These are phyloP conservation scores for Carex sylvatica DNA, from an alignment of 202 grass and related monocot genomes.

Conservation along the genomic window DNA sequence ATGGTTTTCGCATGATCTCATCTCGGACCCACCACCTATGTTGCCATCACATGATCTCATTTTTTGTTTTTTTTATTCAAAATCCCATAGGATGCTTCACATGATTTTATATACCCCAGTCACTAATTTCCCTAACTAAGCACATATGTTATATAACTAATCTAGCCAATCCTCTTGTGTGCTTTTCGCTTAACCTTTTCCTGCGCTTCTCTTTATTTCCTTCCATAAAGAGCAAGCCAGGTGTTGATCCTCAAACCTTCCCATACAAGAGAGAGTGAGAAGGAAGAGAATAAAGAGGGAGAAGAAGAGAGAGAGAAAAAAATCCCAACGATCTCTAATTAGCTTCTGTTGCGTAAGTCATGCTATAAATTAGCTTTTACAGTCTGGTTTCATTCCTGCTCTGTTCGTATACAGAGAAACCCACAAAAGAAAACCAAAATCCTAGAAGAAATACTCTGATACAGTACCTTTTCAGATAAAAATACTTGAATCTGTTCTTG, in stretches of 20 bases:
- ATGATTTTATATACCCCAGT: conserved; percentile 1
- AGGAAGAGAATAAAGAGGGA: background rate
- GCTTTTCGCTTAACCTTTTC: conserved; percentile 32
- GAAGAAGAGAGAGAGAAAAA: background rate
- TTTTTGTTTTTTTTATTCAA: background rate
- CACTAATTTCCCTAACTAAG: conserved; percentile 11
- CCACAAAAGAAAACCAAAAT: conserved; percentile 14
- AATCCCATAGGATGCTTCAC: background rate
- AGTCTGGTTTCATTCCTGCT: conserved; percentile 21
- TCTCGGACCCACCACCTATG: conserved; percentile 5
- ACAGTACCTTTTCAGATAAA: conserved; percentile 12
- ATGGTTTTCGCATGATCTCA: conserved; percentile 21
- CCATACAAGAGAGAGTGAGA: background rate
- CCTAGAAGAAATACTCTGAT: conserved; percentile 9
- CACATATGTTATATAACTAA: conserved; percentile 1
- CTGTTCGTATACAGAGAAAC: background rate
- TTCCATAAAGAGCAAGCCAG: conserved; percentile 27
- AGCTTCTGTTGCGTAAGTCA: conserved; percentile 13
- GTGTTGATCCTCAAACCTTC: conserved; percentile 10
- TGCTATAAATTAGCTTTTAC: background rate
- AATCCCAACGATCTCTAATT: background rate
- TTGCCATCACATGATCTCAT: background rate
- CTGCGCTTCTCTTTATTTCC: conserved; percentile 1
- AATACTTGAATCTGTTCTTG: conserved; percentile 17
- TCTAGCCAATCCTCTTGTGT: background rate